phyloP scores from a whole-genome alignment of 495 filamentous ascomycete genomes.

The Barbatosphaeria neglecta region DNA sequence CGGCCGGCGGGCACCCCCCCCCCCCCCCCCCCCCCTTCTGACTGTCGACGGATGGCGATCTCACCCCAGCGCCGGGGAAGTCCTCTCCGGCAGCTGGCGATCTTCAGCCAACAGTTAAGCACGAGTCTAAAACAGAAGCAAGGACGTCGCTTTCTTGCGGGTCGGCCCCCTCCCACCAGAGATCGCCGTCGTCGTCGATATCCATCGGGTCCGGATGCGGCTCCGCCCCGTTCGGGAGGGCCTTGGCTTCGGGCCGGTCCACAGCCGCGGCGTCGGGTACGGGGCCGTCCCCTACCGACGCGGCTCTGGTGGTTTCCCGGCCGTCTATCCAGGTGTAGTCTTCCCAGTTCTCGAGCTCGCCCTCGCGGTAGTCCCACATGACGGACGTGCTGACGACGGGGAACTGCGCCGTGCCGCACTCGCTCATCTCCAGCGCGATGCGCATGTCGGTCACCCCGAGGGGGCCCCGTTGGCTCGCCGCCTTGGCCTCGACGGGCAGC shows the following conservation, averaged over 20 bases:
- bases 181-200: constrained; percentile 48
- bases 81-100: not conserved
- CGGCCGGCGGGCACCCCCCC: no score
- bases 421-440: constrained; percentile 60
- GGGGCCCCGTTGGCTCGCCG: constrained; percentile 51
- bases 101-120: constrained; percentile 19
- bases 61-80: not conserved
- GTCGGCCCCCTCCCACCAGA: constrained; percentile 66
- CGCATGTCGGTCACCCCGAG: constrained; percentile 71
- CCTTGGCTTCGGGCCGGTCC: constrained; percentile 11
- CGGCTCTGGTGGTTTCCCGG: constrained; percentile 20
- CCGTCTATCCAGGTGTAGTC: constrained; percentile 38
- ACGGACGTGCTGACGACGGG: constrained; percentile 61
- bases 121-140: constrained; percentile 55
- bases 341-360: constrained; percentile 54
- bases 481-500: constrained; percentile 64
- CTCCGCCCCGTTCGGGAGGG: constrained; percentile 22
- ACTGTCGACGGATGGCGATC: no score
- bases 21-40: no score
- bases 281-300: constrained; percentile 13
- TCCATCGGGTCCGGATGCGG: constrained; percentile 46
- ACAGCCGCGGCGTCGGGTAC: not conserved
- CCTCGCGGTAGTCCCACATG: constrained; percentile 60
- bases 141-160: constrained; percentile 49
- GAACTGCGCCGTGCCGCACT: constrained; percentile 65